A percentile compares a stretch with the other conserved stretches of the same genome.
Conservation (phyloP, 1,139 yeast species). For the Yamadazyma blattariae region DNA sequence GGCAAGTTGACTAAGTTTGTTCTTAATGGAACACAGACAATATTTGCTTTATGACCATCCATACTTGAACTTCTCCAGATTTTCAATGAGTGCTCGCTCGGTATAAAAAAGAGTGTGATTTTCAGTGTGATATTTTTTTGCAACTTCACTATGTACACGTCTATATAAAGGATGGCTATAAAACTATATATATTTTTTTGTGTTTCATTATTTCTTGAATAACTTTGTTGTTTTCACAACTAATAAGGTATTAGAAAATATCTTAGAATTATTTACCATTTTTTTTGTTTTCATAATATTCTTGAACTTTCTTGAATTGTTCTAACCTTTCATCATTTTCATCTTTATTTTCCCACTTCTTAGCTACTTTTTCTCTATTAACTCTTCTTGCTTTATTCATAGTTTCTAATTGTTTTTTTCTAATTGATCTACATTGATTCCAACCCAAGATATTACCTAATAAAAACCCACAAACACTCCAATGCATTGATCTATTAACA, state of each 20-base stretch:
- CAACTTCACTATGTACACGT: too few relatives aligned
- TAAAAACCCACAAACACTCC: conserved; percentile 81
- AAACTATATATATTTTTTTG: too few relatives aligned
- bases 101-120: not conserved
- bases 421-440: conserved; percentile 83
- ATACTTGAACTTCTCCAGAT: conserved; percentile 22
- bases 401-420: conserved; percentile 61
- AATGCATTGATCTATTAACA: conserved; percentile 61
- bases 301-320: conserved; percentile 25
- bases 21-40: conserved; percentile 35
- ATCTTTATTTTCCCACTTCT: conserved; percentile 23
- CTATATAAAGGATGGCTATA: not conserved
- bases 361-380: conserved; percentile 36
- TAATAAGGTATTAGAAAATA: too few relatives aligned
- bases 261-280: not conserved
- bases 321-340: conserved; percentile 22
- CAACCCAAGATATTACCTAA: conserved; percentile 83
- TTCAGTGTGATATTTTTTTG: not conserved
- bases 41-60: conserved; percentile 37
- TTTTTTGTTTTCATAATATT: conserved; percentile 13
- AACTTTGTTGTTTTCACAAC: too few relatives aligned
- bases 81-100: conserved; percentile 3
- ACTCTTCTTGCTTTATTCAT: conserved; percentile 59
- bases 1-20: conserved; percentile 64
- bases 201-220: too few relatives aligned